A percentile compares a stretch with the other conserved stretches of the same genome.
phyloP scores from a whole-genome alignment of 768 basidiomycete species.

The Favolaschia claudopus region DNA sequence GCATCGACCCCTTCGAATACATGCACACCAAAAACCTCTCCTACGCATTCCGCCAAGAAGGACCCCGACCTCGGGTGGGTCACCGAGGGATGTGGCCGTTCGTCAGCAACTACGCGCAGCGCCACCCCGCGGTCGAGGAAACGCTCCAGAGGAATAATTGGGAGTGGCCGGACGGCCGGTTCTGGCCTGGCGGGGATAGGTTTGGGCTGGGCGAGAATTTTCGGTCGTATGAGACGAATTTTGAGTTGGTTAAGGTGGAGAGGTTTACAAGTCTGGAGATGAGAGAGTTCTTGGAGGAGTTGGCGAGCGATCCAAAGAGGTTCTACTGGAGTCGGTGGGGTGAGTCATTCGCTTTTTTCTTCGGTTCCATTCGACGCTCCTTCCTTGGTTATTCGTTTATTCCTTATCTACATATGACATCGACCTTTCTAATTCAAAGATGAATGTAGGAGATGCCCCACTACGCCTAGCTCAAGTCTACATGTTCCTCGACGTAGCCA shows the following conservation, averaged over 20 bases:
- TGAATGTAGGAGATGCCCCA: slow-evolving; percentile 25
- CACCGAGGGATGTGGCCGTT: slow-evolving; percentile 24
- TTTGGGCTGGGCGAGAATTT: slow-evolving; percentile 7
- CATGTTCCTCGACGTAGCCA: slow-evolving; percentile 25
- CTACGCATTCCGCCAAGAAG: slow-evolving; percentile 18
- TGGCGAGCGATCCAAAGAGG: slow-evolving; percentile 24
- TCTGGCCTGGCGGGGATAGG: slow-evolving; percentile 3
- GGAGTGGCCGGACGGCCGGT: not conserved
- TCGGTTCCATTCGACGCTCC: too few relatives aligned
- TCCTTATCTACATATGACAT: too few relatives aligned
- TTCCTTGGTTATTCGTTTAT: too few relatives aligned
- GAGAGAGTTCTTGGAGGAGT: slow-evolving; percentile 14
- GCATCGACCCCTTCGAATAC: slow-evolving; percentile 29
- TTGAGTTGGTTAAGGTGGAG: slow-evolving; percentile 25
- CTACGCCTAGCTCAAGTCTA: slow-evolving; percentile 21
- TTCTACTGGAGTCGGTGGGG: slow-evolving; percentile 32
- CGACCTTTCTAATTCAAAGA: not conserved
- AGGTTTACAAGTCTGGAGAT: slow-evolving; percentile 23
- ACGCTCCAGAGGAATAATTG: slow-evolving; percentile 16
- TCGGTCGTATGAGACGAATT: slow-evolving; percentile 22
- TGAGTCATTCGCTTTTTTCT: not conserved
- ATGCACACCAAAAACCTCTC: slow-evolving; percentile 21
- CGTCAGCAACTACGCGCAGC: slow-evolving; percentile 21
- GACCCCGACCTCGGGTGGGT: slow-evolving; percentile 16
- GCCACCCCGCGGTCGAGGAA: slow-evolving; percentile 14